Evolutionary conservation across 257 asterid species (phyloP).

Genomic region (Striga asiatica): DNA sequence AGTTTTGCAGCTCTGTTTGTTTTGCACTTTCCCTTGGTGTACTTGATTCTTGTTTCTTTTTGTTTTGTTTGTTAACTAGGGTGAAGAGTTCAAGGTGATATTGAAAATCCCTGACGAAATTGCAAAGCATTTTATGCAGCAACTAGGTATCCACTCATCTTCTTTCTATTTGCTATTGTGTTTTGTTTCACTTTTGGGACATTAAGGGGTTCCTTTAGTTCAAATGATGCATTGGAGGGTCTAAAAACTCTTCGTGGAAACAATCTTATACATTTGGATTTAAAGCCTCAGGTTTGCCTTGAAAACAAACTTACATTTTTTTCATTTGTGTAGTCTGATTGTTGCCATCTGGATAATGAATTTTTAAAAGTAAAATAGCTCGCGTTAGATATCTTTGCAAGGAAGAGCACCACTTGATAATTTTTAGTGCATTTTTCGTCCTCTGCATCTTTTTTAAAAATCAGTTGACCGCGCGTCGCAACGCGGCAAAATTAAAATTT

Average conservation of each 20-base stretch:
- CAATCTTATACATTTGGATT: conserved; percentile 83
- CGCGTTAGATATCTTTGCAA: background rate
- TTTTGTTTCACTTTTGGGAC: background rate
- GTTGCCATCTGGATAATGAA: background rate
- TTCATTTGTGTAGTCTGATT: background rate
- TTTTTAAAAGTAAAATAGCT: background rate
- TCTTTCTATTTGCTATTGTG: background rate
- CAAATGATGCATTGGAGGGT: conserved; percentile 60
- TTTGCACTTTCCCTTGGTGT: too few relatives aligned
- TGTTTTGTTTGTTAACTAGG: too few relatives aligned
- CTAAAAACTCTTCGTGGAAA: conserved; percentile 72
- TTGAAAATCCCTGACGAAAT: conserved; percentile 71
- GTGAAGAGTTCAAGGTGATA: too few relatives aligned
- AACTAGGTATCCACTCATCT: conserved; percentile 47
- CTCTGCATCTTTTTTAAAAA: too few relatives aligned
- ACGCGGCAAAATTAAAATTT: too few relatives aligned
- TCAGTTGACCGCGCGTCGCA: too few relatives aligned
- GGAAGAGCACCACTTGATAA: background rate
- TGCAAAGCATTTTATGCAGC: conserved; percentile 89
- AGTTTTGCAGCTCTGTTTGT: too few relatives aligned
- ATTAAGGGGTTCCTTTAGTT: background rate
- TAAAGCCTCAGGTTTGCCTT: conserved; percentile 83
- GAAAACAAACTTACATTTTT: background rate
- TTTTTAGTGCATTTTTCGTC: background rate
- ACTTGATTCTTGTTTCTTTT: too few relatives aligned